Base-by-base conservation (phyloP, 192 early-diverging fungal genomes). In the Coemansia sp. region DNA sequence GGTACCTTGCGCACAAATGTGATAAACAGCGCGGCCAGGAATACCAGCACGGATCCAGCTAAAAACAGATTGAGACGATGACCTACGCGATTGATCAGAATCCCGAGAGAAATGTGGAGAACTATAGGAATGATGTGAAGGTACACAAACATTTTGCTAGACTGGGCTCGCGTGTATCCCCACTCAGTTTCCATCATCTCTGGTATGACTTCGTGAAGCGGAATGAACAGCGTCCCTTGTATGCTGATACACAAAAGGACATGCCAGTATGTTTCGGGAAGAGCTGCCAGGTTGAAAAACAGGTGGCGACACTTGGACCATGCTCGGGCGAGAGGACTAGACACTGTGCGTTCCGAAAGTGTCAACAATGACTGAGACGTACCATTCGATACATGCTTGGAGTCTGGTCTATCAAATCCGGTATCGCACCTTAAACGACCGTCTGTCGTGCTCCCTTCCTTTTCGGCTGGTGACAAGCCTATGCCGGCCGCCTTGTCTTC, bases 1-100 rank as follows among this genome's bases (percentile, higher is more conserved):
- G 73, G 68, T 0, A 81, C 52, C 19, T 51, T 38, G 21, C 71
- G 62, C 10, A 78, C 62, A 64, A 66, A 72, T 0, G 71, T 38
- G 34, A 71, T 64, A 14, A 77, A 61, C 27, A 77, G 25, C n/a
- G 75, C 60, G 0, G 75, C 75, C 47, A 78, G 14, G 43, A 70
- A 67, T 11, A 66, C 60, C 3, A 73, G 44, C 22, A 65, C 53
- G 11, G 75, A 78, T 9, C 75, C 75, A 18, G 53, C 62, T 15
- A 73, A 41, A 42, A 74, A 74, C 12, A 86, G 48, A 45, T 64
- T 67, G 14, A 81, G 58, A 13, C 83, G 78, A 25, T 61, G 61
- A 1, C 85, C 85, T 24, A 81, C 61, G 10, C 65, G 72, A 53
- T 86, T 82, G 64, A 86, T 83, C 25, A 83, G 49, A 21, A 83